These are phyloP conservation scores for Pyrenochaeta sp. DNA, from an alignment of 2,329 filamentous ascomycete species.

Conservation along the genomic window DNA sequence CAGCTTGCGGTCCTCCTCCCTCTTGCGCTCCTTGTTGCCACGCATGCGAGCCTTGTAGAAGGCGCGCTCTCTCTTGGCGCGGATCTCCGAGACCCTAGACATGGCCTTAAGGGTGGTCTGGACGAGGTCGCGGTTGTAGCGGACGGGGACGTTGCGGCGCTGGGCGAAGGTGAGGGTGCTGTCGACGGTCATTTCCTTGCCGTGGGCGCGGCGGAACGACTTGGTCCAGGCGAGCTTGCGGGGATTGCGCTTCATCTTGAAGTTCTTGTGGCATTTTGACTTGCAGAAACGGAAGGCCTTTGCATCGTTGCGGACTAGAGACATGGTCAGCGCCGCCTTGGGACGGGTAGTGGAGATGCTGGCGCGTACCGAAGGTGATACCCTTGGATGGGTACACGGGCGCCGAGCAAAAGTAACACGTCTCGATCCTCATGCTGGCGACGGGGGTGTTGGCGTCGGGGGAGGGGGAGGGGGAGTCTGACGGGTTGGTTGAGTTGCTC, in stretches of 20 bases:
- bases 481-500: slow-evolving; percentile 7
- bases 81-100: slow-evolving; percentile 87
- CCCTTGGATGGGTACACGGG: slow-evolving; percentile 56
- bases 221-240: slow-evolving; percentile 88
- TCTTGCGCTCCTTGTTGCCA: slow-evolving; percentile 84
- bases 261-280: slow-evolving; percentile 66
- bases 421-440: slow-evolving; percentile 47
- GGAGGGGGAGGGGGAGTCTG: too few relatives aligned
- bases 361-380: slow-evolving; percentile 71
- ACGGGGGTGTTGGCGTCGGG: too few relatives aligned
- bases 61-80: slow-evolving; percentile 80
- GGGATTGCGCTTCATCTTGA: slow-evolving; percentile 98
- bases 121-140: slow-evolving; percentile 94
- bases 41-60: slow-evolving; percentile 96
- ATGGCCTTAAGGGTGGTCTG: slow-evolving; percentile 89
- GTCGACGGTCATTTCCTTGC: slow-evolving; percentile 82
- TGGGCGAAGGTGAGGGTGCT: slow-evolving; percentile 90
- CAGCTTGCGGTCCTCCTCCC: slow-evolving; percentile 82
- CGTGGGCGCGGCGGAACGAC: slow-evolving; percentile 50
- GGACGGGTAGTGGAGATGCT: background rate
- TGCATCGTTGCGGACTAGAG: slow-evolving; percentile 58
- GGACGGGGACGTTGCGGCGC: slow-evolving; percentile 90
- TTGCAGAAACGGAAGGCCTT: slow-evolving; percentile 73
- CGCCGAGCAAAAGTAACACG: slow-evolving; percentile 74
- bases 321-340: slow-evolving; percentile 1